Percentiles rank a stretch among this genome's conserved stretches.
Evolutionary conservation across 257 asterid species (phyloP).

Genomic region (Echium plantagineum): DNA sequence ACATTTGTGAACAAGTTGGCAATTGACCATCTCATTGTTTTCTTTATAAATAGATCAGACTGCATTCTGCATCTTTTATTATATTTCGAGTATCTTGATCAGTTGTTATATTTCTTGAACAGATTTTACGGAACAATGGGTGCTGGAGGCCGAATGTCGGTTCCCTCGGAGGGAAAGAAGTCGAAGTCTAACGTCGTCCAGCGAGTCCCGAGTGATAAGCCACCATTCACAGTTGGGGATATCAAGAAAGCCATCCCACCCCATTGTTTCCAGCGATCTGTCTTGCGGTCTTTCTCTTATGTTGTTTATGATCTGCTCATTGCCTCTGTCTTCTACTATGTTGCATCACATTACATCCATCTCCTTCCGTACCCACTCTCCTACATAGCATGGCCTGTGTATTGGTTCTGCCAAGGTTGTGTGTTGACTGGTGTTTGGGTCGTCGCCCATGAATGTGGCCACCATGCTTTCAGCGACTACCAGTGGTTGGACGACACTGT

Average conservation of each 20-base stretch:
- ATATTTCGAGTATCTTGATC: too few relatives aligned
- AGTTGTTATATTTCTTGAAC: constrained; percentile 4
- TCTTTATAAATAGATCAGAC: too few relatives aligned
- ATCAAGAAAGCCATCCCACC: constrained; percentile 79
- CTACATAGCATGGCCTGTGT: constrained; percentile 62
- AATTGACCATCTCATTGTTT: too few relatives aligned
- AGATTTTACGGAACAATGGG: constrained; percentile 67
- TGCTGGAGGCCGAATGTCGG: constrained; percentile 72
- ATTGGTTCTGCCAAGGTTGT: constrained; percentile 62
- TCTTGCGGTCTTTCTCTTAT: constrained; percentile 65
- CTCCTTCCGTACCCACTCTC: constrained; percentile 43
- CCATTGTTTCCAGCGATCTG: constrained; percentile 76
- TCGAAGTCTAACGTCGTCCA: constrained; percentile 25
- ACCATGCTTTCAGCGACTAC: constrained; percentile 49
- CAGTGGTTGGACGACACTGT: constrained; percentile 61
- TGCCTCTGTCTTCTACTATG: constrained; percentile 44
- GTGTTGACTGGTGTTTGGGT: constrained; percentile 63
- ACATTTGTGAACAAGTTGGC: too few relatives aligned
- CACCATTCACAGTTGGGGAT: constrained; percentile 65
- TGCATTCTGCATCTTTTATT: too few relatives aligned
- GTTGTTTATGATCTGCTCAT: constrained; percentile 45
- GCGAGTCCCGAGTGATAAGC: constrained; percentile 58
- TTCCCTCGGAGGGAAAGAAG: constrained; percentile 38
- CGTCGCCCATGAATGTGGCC: constrained; percentile 50
- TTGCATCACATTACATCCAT: constrained; percentile 50